Evolutionary conservation across 495 filamentous ascomycete species (phyloP).

Genomic region (Aspergillus avenaceus): DNA sequence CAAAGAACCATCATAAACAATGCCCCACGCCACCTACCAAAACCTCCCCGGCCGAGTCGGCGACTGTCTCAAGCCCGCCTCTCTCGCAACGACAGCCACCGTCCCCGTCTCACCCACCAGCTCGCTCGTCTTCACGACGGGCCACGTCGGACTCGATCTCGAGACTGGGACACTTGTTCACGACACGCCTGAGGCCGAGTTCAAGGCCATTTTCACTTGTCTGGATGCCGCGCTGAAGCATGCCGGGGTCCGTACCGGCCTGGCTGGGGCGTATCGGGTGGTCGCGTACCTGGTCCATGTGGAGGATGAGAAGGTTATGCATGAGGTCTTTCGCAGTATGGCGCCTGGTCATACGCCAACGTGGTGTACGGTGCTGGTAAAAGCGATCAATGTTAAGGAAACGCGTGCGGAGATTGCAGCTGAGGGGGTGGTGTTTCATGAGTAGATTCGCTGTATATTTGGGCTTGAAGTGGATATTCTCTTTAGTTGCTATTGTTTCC

Average conservation of each 20-base stretch:
- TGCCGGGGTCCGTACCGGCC: neutral
- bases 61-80: conserved; percentile 9
- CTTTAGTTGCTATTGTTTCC: no score
- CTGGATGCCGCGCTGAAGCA: conserved; percentile 8
- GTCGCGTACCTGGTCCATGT: neutral
- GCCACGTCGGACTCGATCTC: conserved; percentile 5
- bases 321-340: neutral
- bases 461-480: neutral
- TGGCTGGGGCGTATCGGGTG: conserved; percentile 1
- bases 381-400: neutral
- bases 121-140: conserved; percentile 5
- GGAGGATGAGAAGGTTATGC: conserved; percentile 7
- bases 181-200: conserved; percentile 1
- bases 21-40: conserved; percentile 8
- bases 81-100: conserved; percentile 7
- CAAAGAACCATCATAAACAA: no score
- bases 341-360: conserved; percentile 4
- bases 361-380: conserved; percentile 7
- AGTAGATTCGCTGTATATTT: no score
- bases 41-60: conserved; percentile 9
- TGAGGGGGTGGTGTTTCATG: conserved; percentile 5
- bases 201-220: conserved; percentile 7
- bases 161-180: conserved; percentile 1
- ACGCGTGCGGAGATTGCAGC: conserved; percentile 8
- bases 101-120: conserved; percentile 2